These are phyloP conservation scores for Herpotrichia juniperi DNA, from an alignment of 2,329 filamentous ascomycete species.

Conservation along the genomic window DNA sequence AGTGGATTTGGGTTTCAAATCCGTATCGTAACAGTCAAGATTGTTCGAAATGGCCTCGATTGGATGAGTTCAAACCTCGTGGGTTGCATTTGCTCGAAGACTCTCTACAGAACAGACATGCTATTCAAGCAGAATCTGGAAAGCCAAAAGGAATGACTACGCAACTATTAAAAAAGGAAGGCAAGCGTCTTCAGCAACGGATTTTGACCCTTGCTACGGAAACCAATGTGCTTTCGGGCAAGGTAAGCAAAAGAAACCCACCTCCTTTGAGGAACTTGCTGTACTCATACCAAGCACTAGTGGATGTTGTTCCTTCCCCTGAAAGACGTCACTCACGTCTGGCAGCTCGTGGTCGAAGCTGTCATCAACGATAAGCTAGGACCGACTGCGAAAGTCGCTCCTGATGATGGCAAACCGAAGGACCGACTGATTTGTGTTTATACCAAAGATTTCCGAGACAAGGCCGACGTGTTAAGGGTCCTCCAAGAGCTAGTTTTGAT, in stretches of 20 bases:
- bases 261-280: too few species aligned
- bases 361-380: slow-evolving; percentile 74
- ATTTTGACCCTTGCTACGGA: slow-evolving; percentile 67
- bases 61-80: slow-evolving; percentile 57
- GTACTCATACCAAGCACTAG: slow-evolving; percentile 44
- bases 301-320: slow-evolving; percentile 75
- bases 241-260: slow-evolving; percentile 54
- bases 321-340: slow-evolving; percentile 64
- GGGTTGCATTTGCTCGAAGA: slow-evolving; percentile 62
- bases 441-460: slow-evolving; percentile 74
- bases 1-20: slow-evolving; percentile 78
- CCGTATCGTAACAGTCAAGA: slow-evolving; percentile 56
- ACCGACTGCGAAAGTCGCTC: slow-evolving; percentile 73
- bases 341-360: slow-evolving; percentile 70
- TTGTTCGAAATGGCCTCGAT: slow-evolving; percentile 42
- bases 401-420: slow-evolving; percentile 52
- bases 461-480: slow-evolving; percentile 71
- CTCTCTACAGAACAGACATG: slow-evolving; percentile 53
- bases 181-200: slow-evolving; percentile 55
- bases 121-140: slow-evolving; percentile 58
- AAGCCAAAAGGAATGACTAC: slow-evolving; percentile 51
- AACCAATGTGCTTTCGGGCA: slow-evolving; percentile 67
- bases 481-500: slow-evolving; percentile 67
- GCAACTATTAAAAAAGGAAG: slow-evolving; percentile 48
- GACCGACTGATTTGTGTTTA: slow-evolving; percentile 75